A percentile compares a stretch with the other conserved stretches of the same genome.
Evolutionary conservation across 352 stramenopile species (phyloP).

Genomic region (Bremia lactucae): DNA sequence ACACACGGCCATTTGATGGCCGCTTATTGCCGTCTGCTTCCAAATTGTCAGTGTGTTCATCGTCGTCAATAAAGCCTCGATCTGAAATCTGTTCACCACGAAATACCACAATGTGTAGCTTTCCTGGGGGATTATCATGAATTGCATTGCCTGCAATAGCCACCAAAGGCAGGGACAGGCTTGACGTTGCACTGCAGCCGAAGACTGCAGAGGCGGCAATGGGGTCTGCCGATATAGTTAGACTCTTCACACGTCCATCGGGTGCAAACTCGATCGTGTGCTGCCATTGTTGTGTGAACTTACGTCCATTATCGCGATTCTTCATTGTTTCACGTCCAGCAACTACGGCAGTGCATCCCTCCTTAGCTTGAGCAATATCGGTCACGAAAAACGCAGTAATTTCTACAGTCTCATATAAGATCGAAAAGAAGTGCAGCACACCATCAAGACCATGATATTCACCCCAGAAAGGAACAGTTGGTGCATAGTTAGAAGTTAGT

Average conservation of each 20-base stretch:
- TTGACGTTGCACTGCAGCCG: conserved; percentile 79
- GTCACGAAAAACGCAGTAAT: conserved; percentile 85
- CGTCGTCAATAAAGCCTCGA: conserved; percentile 32
- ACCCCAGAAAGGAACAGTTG: conserved; percentile 81
- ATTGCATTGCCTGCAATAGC: conserved; percentile 68
- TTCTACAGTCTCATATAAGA: conserved; percentile 82
- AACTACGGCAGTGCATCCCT: conserved; percentile 74
- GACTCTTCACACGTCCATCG: conserved; percentile 76
- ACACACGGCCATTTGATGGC: conserved; percentile 27
- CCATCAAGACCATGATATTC: conserved; percentile 83
- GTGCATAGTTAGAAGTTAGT: conserved; percentile 82
- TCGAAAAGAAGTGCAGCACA: conserved; percentile 85
- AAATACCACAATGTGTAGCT: conserved; percentile 65
- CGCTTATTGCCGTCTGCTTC: conserved; percentile 31
- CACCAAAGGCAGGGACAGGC: conserved; percentile 73
- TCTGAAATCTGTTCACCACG: conserved; percentile 77
- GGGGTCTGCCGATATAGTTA: conserved; percentile 77
- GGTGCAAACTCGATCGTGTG: conserved; percentile 84
- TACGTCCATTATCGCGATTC: conserved; percentile 79
- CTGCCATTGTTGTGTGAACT: conserved; percentile 86
- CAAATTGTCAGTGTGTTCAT: conserved; percentile 42
- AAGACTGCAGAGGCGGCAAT: conserved; percentile 82
- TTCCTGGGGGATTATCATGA: conserved; percentile 70
- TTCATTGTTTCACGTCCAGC: conserved; percentile 83
- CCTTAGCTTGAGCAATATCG: conserved; percentile 78